These are phyloP conservation scores for Brassica balearica DNA, from an alignment of 441 rosid species.

Conservation along the genomic window DNA sequence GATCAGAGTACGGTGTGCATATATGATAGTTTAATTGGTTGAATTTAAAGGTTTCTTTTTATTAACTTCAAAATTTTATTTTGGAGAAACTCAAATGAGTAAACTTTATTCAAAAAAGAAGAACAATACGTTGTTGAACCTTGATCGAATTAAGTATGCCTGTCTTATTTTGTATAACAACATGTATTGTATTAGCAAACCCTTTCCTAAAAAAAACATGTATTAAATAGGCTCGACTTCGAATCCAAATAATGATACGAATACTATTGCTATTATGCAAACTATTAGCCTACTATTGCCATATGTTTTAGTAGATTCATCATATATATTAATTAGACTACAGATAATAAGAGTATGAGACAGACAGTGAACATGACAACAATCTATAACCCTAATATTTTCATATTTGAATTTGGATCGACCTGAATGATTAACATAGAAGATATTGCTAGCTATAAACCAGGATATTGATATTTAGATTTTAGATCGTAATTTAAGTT, in stretches of 20 bases:
- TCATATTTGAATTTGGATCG: not conserved
- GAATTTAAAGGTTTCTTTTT: not conserved
- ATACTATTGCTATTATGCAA: not conserved
- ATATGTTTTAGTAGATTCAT: not conserved
- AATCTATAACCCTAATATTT: not conserved
- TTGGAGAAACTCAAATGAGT: not conserved
- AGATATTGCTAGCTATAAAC: not conserved
- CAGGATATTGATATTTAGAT: not conserved
- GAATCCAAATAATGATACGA: not conserved
- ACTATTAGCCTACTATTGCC: not conserved
- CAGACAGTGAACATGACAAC: not conserved
- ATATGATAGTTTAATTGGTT: not conserved
- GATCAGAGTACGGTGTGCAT: not conserved
- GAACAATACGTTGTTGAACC: not conserved
- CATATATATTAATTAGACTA: not conserved
- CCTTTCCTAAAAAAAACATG: not conserved
- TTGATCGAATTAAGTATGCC: not conserved
- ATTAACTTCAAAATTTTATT: not conserved
- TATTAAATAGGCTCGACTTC: not conserved
- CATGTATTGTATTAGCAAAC: not conserved
- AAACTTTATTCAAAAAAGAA: conserved; percentile 5
- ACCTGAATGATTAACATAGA: not conserved
- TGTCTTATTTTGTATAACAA: not conserved
- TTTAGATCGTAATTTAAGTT: not conserved
- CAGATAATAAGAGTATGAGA: not conserved